phyloP scores from a whole-genome alignment of 768 basidiomycete genomes.

The Termitomyces sp. region DNA sequence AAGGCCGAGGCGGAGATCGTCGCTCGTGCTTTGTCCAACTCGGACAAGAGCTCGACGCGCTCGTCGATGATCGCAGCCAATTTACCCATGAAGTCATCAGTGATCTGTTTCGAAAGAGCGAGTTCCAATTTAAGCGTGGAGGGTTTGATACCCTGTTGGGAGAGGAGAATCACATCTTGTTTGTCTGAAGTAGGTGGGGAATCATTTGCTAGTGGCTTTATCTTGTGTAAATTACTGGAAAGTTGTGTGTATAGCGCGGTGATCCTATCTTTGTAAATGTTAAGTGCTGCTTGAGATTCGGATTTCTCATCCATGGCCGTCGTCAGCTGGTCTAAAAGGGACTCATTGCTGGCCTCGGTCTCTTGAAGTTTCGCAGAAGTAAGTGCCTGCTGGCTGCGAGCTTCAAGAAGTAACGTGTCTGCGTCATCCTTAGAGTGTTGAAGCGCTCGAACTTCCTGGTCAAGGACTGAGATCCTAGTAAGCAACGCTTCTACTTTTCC shows the following conservation, averaged over 20 bases:
- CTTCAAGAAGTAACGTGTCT: not conserved
- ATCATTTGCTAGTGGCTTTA: not conserved
- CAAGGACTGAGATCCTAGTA: not conserved
- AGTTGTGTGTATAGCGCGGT: constrained; percentile 1
- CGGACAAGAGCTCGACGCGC: constrained; percentile 3
- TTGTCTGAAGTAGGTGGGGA: not conserved
- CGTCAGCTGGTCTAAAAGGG: constrained; percentile 6
- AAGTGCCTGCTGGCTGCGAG: not conserved
- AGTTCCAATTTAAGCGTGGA: constrained; percentile 5
- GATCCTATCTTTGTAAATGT: constrained; percentile 1
- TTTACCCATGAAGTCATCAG: constrained; percentile 9
- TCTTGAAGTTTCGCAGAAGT: constrained; percentile 3
- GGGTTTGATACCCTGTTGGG: not conserved
- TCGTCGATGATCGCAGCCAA: constrained; percentile 11
- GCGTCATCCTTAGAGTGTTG: not conserved
- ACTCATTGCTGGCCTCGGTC: constrained; percentile 3
- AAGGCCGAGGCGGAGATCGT: constrained; percentile 4
- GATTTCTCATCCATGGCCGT: constrained; percentile 2
- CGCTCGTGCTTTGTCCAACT: constrained; percentile 10
- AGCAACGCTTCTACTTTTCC: not conserved
- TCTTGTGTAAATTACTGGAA: constrained; percentile 3
- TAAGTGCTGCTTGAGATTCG: not conserved
- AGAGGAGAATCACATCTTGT: not conserved
- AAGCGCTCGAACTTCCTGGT: not conserved
- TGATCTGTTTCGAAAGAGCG: constrained; percentile 9